Evolutionary conservation across 768 basidiomycete genomes (phyloP).

Genomic region (Tricholoma sp.): DNA sequence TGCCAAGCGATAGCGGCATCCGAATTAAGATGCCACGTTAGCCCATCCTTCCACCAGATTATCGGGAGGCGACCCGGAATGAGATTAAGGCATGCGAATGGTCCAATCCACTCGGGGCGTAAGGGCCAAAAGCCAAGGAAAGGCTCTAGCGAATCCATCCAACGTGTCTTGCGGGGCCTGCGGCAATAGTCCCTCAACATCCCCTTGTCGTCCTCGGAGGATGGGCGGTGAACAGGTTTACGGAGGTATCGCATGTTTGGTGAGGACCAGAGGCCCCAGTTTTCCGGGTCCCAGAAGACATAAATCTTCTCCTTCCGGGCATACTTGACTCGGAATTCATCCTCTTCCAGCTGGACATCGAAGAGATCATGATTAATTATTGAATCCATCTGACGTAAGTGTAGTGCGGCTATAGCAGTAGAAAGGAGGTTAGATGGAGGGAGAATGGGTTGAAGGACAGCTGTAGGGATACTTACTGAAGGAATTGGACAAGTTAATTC

Average conservation of each 20-base stretch:
- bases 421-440: too few species aligned
- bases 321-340: background rate
- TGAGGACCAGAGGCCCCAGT: conserved; percentile 3
- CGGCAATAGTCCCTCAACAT: background rate
- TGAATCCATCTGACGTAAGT: too few species aligned
- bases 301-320: background rate
- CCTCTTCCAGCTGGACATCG: background rate
- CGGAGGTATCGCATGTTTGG: background rate
- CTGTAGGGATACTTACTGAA: too few species aligned
- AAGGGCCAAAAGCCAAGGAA: conserved; percentile 7
- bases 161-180: conserved; percentile 1
- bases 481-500: background rate
- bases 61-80: background rate
- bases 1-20: background rate
- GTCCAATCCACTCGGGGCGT: background rate
- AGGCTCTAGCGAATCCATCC: background rate
- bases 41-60: background rate
- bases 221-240: background rate
- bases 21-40: background rate
- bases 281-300: background rate
- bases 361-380: too few species aligned
- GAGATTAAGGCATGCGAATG: background rate
- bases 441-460: too few species aligned
- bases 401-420: too few species aligned
- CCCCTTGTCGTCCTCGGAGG: background rate